These are phyloP conservation scores for Cicer yamashitae DNA, from an alignment of 306 rosid genomes.

Conservation along the genomic window DNA sequence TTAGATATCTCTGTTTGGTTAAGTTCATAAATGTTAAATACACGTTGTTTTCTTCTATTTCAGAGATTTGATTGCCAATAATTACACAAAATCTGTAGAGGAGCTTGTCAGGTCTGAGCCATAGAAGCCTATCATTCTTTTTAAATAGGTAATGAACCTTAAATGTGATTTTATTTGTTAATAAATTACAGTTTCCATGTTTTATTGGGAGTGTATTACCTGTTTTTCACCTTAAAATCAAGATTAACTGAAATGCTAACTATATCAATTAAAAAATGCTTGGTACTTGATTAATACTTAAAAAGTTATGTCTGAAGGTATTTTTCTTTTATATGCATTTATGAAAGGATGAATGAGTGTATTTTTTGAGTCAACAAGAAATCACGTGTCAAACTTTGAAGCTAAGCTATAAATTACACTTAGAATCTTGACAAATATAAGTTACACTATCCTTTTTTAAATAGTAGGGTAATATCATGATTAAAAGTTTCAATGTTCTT, in stretches of 20 bases:
- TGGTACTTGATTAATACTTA: constrained; percentile 11
- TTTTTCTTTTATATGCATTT: constrained; percentile 12
- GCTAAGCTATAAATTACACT: no score
- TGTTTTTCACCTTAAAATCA: background rate
- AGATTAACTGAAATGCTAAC: constrained; percentile 12
- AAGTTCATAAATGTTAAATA: constrained; percentile 34
- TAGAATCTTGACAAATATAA: background rate
- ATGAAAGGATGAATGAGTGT: background rate
- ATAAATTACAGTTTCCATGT: constrained; percentile 10
- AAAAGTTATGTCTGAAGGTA: background rate
- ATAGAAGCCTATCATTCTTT: constrained; percentile 37
- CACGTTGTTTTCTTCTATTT: constrained; percentile 15
- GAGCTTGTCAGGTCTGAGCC: constrained; percentile 76
- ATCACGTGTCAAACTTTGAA: no score
- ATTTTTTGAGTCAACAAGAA: background rate
- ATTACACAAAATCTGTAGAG: constrained; percentile 71
- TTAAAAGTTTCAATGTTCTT: background rate
- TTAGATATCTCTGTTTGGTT: constrained; percentile 10
- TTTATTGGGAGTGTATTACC: constrained; percentile 6
- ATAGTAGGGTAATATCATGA: background rate
- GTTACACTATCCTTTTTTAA: background rate
- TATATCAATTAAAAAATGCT: background rate
- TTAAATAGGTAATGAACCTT: constrained; percentile 38
- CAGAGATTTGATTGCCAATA: constrained; percentile 79
- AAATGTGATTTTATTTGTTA: constrained; percentile 18